A percentile compares a stretch with the other conserved stretches of the same genome.
These are phyloP conservation scores for Carex parvula DNA, from an alignment of 176 grass and related monocot genomes.

Conservation along the genomic window DNA sequence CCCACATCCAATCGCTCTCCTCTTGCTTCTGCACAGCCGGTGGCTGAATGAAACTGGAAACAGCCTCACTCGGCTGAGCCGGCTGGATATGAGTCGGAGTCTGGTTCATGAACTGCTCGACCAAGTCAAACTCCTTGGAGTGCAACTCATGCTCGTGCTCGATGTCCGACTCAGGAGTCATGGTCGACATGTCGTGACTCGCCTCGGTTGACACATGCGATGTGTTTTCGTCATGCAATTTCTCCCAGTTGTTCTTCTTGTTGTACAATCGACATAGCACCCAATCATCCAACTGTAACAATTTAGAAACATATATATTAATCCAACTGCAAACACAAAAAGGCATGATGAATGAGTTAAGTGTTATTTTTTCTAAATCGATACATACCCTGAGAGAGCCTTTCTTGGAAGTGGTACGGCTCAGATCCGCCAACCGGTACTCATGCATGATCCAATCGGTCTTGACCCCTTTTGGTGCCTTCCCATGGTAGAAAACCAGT, in stretches of 20 bases:
- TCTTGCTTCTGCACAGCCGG: neutral
- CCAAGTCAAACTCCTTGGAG: neutral
- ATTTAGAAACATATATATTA: neutral
- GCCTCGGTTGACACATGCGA: slow-evolving; percentile 8
- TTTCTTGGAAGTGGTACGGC: slow-evolving; percentile 31
- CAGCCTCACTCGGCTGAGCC: neutral
- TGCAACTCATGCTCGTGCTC: slow-evolving; percentile 27
- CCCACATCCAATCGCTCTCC: slow-evolving; percentile 34
- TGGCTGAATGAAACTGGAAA: neutral
- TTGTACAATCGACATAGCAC: slow-evolving; percentile 47
- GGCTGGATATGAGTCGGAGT: neutral
- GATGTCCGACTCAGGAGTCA: slow-evolving; percentile 38
- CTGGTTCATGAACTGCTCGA: neutral
- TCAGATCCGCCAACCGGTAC: slow-evolving; percentile 34
- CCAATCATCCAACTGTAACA: slow-evolving; percentile 49
- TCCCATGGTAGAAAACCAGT: slow-evolving; percentile 43
- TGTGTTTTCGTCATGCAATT: slow-evolving; percentile 16
- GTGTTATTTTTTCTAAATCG: neutral
- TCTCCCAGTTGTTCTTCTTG: slow-evolving; percentile 47
- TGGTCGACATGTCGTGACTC: slow-evolving; percentile 24
- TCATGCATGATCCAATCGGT: slow-evolving; percentile 55
- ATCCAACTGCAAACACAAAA: neutral
- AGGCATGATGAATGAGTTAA: neutral
- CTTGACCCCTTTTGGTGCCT: slow-evolving; percentile 37
- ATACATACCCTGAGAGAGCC: slow-evolving; percentile 36